These are phyloP conservation scores for Leishmania lainsoni DNA, from an alignment of 208 protist genomes.

Conservation along the genomic window DNA sequence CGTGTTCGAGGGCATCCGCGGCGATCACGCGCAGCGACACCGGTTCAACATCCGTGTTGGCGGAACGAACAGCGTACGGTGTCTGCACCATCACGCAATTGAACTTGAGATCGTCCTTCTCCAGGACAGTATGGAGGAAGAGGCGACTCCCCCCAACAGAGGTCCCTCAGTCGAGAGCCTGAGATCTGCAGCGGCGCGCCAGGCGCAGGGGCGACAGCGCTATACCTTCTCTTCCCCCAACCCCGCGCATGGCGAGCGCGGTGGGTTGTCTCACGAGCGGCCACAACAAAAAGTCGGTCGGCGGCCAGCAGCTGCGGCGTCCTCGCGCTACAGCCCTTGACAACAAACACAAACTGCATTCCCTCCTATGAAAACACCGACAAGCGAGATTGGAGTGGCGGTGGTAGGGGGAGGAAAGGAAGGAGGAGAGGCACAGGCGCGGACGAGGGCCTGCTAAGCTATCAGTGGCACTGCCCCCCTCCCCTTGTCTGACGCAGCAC, in stretches of 20 bases:
- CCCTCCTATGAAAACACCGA: background rate
- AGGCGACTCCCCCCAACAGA: conserved; percentile 23
- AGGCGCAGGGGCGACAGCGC: background rate
- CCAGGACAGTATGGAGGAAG: conserved; percentile 18
- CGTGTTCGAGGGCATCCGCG: conserved; percentile 38
- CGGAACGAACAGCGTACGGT: conserved; percentile 29
- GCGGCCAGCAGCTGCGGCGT: conserved; percentile 21
- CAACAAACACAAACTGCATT: conserved; percentile 37
- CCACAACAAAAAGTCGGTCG: conserved; percentile 30
- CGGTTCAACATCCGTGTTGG: conserved; percentile 32
- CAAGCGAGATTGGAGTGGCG: background rate
- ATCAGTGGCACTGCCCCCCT: background rate
- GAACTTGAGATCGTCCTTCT: conserved; percentile 24
- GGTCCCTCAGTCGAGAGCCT: conserved; percentile 18
- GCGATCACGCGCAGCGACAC: conserved; percentile 42
- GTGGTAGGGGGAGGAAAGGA: too few relatives aligned
- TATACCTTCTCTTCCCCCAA: conserved; percentile 15
- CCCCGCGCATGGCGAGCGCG: conserved; percentile 17
- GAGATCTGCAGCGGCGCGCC: conserved; percentile 26
- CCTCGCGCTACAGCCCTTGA: conserved; percentile 7
- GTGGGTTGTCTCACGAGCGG: conserved; percentile 26
- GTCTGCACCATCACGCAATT: conserved; percentile 39
- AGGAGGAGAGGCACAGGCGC: background rate
- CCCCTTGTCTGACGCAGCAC: background rate
- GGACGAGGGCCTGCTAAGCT: background rate